phyloP scores from a whole-genome alignment of 2,329 filamentous ascomycete species.

The Sclerotinia nivalis region DNA sequence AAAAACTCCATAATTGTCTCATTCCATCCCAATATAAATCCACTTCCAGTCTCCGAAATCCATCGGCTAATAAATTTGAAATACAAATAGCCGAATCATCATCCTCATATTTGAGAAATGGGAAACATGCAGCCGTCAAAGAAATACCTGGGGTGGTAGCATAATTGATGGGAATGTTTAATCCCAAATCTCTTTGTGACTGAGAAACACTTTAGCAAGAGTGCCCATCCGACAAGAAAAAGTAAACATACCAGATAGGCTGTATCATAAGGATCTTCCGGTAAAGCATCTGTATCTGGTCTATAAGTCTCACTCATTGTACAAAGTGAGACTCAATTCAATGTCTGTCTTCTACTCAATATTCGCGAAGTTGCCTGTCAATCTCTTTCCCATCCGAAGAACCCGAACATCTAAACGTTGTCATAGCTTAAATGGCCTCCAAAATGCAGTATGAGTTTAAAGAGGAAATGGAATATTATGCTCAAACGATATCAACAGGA shows the following conservation, averaged over 20 bases:
- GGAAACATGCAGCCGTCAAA: conserved; percentile 60
- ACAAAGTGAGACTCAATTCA: conserved; percentile 1
- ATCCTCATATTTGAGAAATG: conserved; percentile 53
- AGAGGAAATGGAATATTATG: neutral
- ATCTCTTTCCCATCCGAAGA: conserved; percentile 6
- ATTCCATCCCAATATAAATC: conserved; percentile 65
- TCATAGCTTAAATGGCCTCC: neutral
- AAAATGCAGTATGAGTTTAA: neutral
- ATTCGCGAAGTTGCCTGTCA: neutral
- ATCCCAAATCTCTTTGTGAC: conserved; percentile 62
- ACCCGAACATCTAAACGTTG: neutral
- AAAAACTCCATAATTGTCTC: conserved; percentile 58
- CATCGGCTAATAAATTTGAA: conserved; percentile 61
- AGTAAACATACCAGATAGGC: conserved; percentile 33
- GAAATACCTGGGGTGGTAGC: conserved; percentile 58
- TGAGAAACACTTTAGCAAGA: conserved; percentile 27
- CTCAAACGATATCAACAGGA: neutral
- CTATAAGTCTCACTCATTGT: conserved; percentile 47
- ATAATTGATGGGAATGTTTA: conserved; percentile 62
- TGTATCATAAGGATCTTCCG: conserved; percentile 40
- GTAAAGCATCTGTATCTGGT: conserved; percentile 42
- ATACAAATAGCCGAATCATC: conserved; percentile 55
- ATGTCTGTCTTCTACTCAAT: neutral
- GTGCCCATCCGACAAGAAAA: neutral
- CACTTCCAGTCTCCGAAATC: conserved; percentile 57